Conservation (phyloP, 352 stramenopile species). For the Globisporangium nodosum region DNA sequence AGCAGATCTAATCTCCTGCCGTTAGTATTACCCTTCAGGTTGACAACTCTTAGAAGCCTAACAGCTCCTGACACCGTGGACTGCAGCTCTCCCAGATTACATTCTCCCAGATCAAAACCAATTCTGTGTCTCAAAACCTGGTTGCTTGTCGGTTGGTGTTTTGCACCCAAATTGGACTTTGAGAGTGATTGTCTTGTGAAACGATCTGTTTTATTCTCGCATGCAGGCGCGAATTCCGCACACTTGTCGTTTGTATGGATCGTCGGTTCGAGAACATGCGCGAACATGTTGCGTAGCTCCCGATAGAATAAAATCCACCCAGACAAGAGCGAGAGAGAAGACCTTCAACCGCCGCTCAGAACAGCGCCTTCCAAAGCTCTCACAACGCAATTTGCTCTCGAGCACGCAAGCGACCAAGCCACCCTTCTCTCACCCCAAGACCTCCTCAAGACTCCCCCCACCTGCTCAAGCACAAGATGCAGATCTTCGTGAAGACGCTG, state of each 20-base stretch:
- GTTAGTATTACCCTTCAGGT: background rate
- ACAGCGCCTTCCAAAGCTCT: background rate
- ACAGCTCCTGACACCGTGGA: too few species aligned
- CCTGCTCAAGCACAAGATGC: conserved; percentile 62
- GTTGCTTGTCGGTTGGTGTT: too few species aligned
- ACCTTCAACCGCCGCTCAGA: too few species aligned
- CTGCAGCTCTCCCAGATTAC: too few species aligned
- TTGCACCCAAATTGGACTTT: too few species aligned
- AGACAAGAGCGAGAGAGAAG: background rate
- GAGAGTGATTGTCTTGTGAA: background rate
- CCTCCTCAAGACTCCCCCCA: background rate
- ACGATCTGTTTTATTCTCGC: background rate
- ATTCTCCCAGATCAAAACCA: too few species aligned
- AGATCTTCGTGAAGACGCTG: conserved; percentile 98
- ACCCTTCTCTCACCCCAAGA: background rate
- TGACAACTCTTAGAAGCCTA: too few species aligned
- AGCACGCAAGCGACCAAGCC: conserved; percentile 11
- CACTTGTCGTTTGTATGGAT: conserved; percentile 1
- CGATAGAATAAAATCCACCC: background rate
- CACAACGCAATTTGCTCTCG: conserved; percentile 19
- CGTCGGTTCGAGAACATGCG: background rate
- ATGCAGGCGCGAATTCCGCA: background rate
- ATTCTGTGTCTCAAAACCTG: too few species aligned
- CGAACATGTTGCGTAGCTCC: background rate
- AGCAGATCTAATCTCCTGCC: background rate